Evolutionary conservation across 106 monocot genomes (phyloP), one percentile per base, ranked within the genome.

Genomic region (Phalaenopsis equestris): DNA sequence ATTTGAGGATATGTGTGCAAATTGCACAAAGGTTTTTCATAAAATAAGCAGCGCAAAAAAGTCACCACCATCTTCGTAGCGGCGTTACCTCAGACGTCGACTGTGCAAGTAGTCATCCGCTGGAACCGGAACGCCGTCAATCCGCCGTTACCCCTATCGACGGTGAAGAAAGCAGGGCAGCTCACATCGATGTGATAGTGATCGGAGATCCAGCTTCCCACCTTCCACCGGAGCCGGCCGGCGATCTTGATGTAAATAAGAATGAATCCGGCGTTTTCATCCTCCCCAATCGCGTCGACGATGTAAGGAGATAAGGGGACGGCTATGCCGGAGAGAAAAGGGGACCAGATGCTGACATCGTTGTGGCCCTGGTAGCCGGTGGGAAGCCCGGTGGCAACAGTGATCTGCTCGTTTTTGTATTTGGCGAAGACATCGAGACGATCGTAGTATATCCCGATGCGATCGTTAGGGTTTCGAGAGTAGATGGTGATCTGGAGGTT

Each of bases 381-480:
- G 1, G 83, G 87, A 42, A 86, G 77, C 11, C 1, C 42, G n/a
- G 78, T 46, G 43, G 86, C 12, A 47, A 73, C 12, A 1, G 91
- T 91, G 79, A 91, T 85, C 73, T 83, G 91, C 81, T 87, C 86
- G 77, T 38, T 75, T 61, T 85, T 83, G 89, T 91, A 91, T n/a
- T 85, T 52, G 48, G 88, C 84, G 81, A 83, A 89, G 75, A 82
- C 81, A 55, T 87, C 77, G 81, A 91, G 87, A 36, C 41, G 42
- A 80, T 89, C 83, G 85, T 91, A 91, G 85, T 78, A 84, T 76
- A 91, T 78, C 78, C 87, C 88, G 87, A 91, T 67, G 21, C 73
- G 46, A 41, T 83, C 78, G 85, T 91, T 91, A 55, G 91, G 91
- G 83, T 91, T 91, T 41, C 76, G 81, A 37, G 86, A 85, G 55